Percentiles rank a stretch among this genome's conserved stretches.
Evolutionary conservation across 768 basidiomycete species (phyloP).

Genomic region (Boletus patriciae): DNA sequence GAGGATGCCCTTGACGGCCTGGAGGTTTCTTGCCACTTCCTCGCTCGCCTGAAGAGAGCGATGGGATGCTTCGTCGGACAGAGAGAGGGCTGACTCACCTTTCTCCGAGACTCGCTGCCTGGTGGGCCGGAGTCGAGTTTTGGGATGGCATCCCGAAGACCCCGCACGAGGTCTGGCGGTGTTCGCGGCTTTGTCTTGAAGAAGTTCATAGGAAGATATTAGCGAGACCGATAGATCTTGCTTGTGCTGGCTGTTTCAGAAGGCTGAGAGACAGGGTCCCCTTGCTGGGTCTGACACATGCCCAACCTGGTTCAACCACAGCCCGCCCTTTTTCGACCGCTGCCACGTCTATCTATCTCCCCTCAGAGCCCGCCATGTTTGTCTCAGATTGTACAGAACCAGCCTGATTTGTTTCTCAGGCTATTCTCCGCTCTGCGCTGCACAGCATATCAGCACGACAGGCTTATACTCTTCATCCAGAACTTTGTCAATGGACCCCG

Average conservation of each 20-base stretch:
- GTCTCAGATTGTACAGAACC: background rate
- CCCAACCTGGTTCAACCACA: slow-evolving; percentile 9
- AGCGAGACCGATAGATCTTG: slow-evolving; percentile 1
- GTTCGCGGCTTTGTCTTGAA: slow-evolving; percentile 90
- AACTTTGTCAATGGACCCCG: too few species aligned
- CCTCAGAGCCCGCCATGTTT: slow-evolving; percentile 5
- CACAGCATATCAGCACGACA: too few species aligned
- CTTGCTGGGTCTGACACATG: slow-evolving; percentile 17
- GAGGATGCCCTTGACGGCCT: slow-evolving; percentile 85
- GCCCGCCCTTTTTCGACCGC: slow-evolving; percentile 16
- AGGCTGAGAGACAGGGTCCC: slow-evolving; percentile 1
- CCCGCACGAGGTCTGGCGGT: slow-evolving; percentile 83
- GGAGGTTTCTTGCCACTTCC: slow-evolving; percentile 85
- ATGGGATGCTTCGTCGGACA: slow-evolving; percentile 1
- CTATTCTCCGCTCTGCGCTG: too few species aligned
- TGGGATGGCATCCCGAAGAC: slow-evolving; percentile 75
- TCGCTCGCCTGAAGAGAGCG: slow-evolving; percentile 66
- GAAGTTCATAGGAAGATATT: slow-evolving; percentile 74
- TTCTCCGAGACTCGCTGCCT: slow-evolving; percentile 74
- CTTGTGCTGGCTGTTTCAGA: background rate
- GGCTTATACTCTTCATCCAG: too few species aligned
- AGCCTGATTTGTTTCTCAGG: background rate
- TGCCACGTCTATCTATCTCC: background rate
- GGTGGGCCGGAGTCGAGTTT: slow-evolving; percentile 73
- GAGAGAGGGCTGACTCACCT: slow-evolving; percentile 52